Evolutionary conservation across 768 basidiomycete genomes (phyloP), one percentile per base, ranked within the genome.

Genomic region (Mycena capillaripes): DNA sequence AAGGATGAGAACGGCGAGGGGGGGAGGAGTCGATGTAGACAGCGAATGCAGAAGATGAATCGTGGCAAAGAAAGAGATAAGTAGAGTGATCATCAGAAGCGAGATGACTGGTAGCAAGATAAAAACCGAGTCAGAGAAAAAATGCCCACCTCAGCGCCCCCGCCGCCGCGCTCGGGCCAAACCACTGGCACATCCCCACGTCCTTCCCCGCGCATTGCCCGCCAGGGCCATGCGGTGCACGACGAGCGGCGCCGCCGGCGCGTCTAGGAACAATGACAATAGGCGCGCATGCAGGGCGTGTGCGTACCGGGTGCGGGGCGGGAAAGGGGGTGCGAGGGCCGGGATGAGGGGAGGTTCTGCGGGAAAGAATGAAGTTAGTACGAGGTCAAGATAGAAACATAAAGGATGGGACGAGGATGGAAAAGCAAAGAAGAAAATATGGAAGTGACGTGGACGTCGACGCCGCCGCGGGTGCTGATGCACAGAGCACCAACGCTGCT

Each of bases 171-270:
- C 91, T 92, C 3, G 93, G 93, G 3, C 93, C 93, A 75, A 94
- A 94, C 93, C 93, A 36, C n/a, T n/a, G n/a, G n/a, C n/a, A 94
- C 78, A 93, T 91, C 9, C 93, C 93, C 3, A 94, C 89, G 61
- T 92, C 91, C 76, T 92, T 93, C n/a, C 93, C 93, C 17, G 94
- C 86, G 91, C 88, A 77, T 94, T 92, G 11, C 93, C 93, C 11
- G 92, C 89, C 25, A 91, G 82, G 1, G 93, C 93, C 89, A 94
- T 93, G 58, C 91, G 88, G 78, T 94, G 93, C 5, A 94, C 91
- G 65, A 91, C 90, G 79, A 94, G 94, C 0, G 93, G 93, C 40
- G 88, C 86, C 1, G 90, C 86, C 0, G 93, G 92, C 34, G 90
- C 89, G 76, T 94, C 93, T 55, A 94, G 79, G 82, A 94, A 94